Evolutionary conservation across 2,329 filamentous ascomycete genomes (phyloP).

Genomic region (Botryotinia globosa): DNA sequence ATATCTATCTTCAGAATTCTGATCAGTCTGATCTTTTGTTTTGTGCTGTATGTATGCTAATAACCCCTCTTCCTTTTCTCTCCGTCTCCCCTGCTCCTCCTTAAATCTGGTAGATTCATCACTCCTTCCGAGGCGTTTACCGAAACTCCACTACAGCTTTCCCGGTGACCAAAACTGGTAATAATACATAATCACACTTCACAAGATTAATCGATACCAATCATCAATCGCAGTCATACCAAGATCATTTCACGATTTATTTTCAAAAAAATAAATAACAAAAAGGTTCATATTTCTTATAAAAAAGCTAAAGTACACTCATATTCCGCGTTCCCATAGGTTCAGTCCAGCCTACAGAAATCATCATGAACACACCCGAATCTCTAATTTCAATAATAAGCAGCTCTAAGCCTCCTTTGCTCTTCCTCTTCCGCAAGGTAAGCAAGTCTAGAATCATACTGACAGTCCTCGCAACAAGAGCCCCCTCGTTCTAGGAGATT

Average conservation of each 20-base stretch:
- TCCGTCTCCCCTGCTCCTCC: no score
- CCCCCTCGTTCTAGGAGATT: background rate
- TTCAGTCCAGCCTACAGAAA: background rate
- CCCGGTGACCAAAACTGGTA: fast-evolving
- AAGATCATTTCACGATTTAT: background rate
- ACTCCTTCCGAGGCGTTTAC: fast-evolving
- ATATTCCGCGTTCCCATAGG: background rate
- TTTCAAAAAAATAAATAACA: background rate
- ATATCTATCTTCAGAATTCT: no score
- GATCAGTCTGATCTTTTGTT: no score
- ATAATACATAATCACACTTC: background rate
- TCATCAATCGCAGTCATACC: background rate
- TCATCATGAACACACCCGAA: background rate
- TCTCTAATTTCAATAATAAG: background rate
- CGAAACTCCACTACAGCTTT: background rate
- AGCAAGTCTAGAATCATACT: background rate
- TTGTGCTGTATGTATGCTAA: no score
- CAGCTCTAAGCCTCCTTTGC: background rate
- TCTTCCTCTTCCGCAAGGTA: background rate
- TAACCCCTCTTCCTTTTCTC: no score
- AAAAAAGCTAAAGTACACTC: fast-evolving
- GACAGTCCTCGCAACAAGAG: background rate
- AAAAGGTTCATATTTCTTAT: background rate
- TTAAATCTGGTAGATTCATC: background rate
- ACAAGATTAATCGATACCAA: background rate